Evolutionary conservation across 345 rosid genomes (phyloP).

Genomic region (Camelina laxa): DNA sequence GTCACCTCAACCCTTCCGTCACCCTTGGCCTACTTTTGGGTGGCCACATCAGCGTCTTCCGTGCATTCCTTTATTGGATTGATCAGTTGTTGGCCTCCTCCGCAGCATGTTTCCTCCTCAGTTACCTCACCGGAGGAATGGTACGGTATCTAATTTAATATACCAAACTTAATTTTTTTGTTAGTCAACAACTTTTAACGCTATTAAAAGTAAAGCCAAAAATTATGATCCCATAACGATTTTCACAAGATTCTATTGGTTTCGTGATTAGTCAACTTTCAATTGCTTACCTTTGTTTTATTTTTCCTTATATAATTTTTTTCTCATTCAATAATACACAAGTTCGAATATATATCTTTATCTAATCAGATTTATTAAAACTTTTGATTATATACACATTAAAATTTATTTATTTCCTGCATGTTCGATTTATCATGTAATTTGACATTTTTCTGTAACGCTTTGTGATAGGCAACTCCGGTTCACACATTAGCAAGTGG

Average conservation of each 20-base stretch:
- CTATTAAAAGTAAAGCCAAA: not conserved
- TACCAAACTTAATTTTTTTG: not conserved
- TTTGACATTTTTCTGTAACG: not conserved
- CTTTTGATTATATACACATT: not conserved
- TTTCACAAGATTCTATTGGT: too few relatives aligned
- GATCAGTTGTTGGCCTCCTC: slow-evolving; percentile 79
- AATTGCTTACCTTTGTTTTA: too few relatives aligned
- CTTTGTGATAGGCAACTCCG: slow-evolving; percentile 56
- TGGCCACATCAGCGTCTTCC: slow-evolving; percentile 76
- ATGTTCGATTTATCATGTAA: not conserved
- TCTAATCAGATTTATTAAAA: not conserved
- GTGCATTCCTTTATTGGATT: slow-evolving; percentile 74
- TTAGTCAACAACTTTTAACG: not conserved
- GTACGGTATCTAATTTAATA: slow-evolving; percentile 40
- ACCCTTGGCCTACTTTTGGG: slow-evolving; percentile 79
- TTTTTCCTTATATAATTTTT: not conserved
- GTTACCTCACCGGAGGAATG: slow-evolving; percentile 87
- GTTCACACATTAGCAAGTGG: slow-evolving; percentile 68
- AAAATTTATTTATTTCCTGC: not conserved
- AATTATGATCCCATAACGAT: too few relatives aligned
- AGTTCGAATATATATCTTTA: not conserved
- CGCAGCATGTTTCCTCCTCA: slow-evolving; percentile 78
- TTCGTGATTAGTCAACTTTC: too few relatives aligned
- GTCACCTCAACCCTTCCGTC: slow-evolving; percentile 95
- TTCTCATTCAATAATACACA: not conserved